Evolutionary conservation across 768 basidiomycete genomes (phyloP), one percentile per base, ranked within the genome.

Genomic region (Dioszegia hungarica): DNA sequence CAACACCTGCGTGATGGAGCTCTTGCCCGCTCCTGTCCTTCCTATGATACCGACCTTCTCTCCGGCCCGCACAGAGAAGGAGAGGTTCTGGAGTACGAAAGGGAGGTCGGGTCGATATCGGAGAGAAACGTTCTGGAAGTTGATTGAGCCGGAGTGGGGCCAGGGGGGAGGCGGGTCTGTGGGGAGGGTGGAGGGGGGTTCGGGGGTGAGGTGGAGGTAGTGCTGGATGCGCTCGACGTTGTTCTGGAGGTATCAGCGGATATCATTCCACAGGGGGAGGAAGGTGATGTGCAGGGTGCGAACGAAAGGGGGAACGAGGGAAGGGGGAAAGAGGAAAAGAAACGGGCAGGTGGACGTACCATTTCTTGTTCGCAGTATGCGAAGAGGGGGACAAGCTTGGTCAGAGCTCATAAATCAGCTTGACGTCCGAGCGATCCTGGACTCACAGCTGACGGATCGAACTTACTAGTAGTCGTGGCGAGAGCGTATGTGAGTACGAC

Each of bases 1-100:
- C 82, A 71, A 85, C 81, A n/a, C 89, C 41, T 76, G 73, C 0
- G 67, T 60, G 27, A 57, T 73, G 56, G 66, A 66, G 34, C 61
- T 67, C 57, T 79, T 79, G 12, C 77, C 78, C 43, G 85, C 85
- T 22, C 81, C 92, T 3, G 93, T 97, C 38, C 81, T 63, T 0
- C 81, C 81, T 19, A 81, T 79, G 51, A 95, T 85, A n/a, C 94
- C 94, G 8, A 75, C 83, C 75, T 92, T 94, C 73, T 93, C 88
- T 40, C 81, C 83, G 0, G 87, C 80, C 64, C 83, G 79, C 63
- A 92, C 84, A 9, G 74, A 80, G 58, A 98, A 75, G 11, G 82
- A 82, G 48, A 97, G 81, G 27, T 85, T 81, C 61, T 83, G 86
- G n/a, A 97, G 75, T 9, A 92, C 87, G n/a, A 87, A 77, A 56